These are phyloP conservation scores for Blastobotrys ciferrii DNA, from an alignment of 1,139 yeast genomes.

Conservation along the genomic window DNA sequence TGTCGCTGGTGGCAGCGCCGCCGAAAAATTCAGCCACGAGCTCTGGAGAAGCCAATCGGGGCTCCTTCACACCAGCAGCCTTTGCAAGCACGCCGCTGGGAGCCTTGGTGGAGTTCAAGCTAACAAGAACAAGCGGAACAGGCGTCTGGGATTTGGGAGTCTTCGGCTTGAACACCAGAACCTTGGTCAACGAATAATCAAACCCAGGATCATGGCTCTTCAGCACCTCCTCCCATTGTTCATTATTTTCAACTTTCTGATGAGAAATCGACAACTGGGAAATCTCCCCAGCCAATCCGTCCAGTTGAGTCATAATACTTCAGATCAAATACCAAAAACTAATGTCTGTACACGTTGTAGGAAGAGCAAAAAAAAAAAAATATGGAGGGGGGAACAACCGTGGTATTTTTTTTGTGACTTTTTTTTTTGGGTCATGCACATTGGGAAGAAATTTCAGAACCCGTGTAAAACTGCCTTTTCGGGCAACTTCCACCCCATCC, in stretches of 20 bases:
- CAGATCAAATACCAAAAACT: too few species aligned
- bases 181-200: constrained; percentile 47
- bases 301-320: constrained; percentile 6
- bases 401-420: background rate
- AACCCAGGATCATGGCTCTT: constrained; percentile 18
- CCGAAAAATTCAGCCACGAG: constrained; percentile 65
- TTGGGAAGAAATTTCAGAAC: background rate
- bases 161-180: constrained; percentile 87
- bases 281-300: constrained; percentile 20
- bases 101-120: constrained; percentile 65
- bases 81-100: constrained; percentile 65
- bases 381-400: background rate
- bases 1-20: constrained; percentile 52
- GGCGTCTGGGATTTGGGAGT: constrained; percentile 83
- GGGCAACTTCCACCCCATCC: too few species aligned
- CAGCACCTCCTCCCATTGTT: constrained; percentile 30
- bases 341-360: too few species aligned
- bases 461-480: too few species aligned
- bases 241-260: constrained; percentile 29
- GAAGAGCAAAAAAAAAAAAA: too few species aligned
- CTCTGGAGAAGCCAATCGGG: constrained; percentile 83
- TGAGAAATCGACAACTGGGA: constrained; percentile 30
- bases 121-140: constrained; percentile 78
- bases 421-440: background rate
- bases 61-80: constrained; percentile 74